Base-by-base conservation (phyloP, 2,329 filamentous ascomycete species). In the Aquanectria penicillioides region DNA sequence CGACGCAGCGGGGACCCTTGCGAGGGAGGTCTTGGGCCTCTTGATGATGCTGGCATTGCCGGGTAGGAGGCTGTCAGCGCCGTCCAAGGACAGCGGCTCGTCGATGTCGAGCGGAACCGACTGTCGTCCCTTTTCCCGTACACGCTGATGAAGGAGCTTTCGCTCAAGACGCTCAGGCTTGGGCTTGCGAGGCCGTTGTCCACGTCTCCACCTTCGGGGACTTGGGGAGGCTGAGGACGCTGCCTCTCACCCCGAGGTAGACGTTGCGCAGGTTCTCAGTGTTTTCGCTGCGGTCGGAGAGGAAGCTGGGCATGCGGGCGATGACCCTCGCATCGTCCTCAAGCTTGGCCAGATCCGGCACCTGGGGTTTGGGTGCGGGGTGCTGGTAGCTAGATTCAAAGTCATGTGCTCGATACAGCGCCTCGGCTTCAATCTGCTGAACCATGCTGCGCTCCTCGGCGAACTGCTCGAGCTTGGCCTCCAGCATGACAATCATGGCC, bases 121-220 rank as follows among this genome's bases (percentile, higher is more conserved):
- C 2, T 65, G 51, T 7, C 61, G n/a, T n/a, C 66, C 60, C 80
- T 81, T 20, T 78, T 73, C 3, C 87, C 87, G 53, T 90, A 90
- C 0, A 90, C 78, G 64, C 87, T 90, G 18, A 84, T 65, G 65
- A 90, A 89, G 0, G 87, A 90, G 69, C 87, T 89, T 71, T 90
- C 87, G 63, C 87, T 90, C 61, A 90, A 73, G 11, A 89, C 78
- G 63, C 88, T 90, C 46, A 90, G 74, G 28, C 81, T 83, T 4
- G 88, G 87, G 63, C 87, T 90, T 23, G 77, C 78, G 5, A 57
- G 65, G 37, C 59, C 61, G 15, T 59, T 61, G 28, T 70, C 66
- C 18, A 48, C 51, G 25, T 69, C 56, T 4, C 61, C 55, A 40
- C 74, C 43, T 84, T 82, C 0, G 75, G 75, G 28, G 82, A 71